These are phyloP conservation scores for Monilinia fructicola DNA, from an alignment of 2,329 filamentous ascomycete genomes.

Conservation along the genomic window DNA sequence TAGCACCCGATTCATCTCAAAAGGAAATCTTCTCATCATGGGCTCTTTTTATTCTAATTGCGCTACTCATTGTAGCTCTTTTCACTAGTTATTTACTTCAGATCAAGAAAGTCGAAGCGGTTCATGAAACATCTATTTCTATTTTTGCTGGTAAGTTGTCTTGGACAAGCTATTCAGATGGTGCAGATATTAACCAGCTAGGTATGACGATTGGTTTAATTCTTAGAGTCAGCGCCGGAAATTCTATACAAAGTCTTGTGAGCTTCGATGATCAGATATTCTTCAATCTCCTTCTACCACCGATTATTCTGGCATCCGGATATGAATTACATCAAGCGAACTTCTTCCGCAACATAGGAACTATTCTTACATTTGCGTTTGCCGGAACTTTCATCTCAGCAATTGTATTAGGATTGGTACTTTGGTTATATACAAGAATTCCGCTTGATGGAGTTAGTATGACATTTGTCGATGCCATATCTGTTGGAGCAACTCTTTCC, in stretches of 20 bases:
- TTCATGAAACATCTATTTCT: slow-evolving; percentile 96
- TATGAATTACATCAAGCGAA: slow-evolving; percentile 98
- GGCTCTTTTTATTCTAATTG: slow-evolving; percentile 95
- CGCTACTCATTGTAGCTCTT: slow-evolving; percentile 88
- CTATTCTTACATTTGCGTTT: slow-evolving; percentile 96
- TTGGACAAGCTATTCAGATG: neutral
- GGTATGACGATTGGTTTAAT: slow-evolving; percentile 94
- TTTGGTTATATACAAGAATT: slow-evolving; percentile 86
- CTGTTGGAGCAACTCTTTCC: slow-evolving; percentile 91
- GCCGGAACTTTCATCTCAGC: slow-evolving; percentile 96
- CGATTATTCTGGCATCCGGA: slow-evolving; percentile 94
- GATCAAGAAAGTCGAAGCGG: slow-evolving; percentile 93
- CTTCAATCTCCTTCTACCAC: slow-evolving; percentile 97
- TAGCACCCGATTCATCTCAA: slow-evolving; percentile 75
- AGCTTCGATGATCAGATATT: slow-evolving; percentile 99
- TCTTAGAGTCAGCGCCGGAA: slow-evolving; percentile 75
- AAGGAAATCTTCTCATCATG: slow-evolving; percentile 96
- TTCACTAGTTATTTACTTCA: slow-evolving; percentile 97
- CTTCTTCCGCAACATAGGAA: slow-evolving; percentile 98
- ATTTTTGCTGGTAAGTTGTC: slow-evolving; percentile 78
- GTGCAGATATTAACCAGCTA: slow-evolving; percentile 41
- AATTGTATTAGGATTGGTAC: slow-evolving; percentile 83
- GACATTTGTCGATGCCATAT: slow-evolving; percentile 92
- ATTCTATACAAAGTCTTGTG: slow-evolving; percentile 84
- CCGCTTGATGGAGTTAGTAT: slow-evolving; percentile 83